Evolutionary conservation across 768 basidiomycete species (phyloP).

Genomic region (Calvatia gigantea): DNA sequence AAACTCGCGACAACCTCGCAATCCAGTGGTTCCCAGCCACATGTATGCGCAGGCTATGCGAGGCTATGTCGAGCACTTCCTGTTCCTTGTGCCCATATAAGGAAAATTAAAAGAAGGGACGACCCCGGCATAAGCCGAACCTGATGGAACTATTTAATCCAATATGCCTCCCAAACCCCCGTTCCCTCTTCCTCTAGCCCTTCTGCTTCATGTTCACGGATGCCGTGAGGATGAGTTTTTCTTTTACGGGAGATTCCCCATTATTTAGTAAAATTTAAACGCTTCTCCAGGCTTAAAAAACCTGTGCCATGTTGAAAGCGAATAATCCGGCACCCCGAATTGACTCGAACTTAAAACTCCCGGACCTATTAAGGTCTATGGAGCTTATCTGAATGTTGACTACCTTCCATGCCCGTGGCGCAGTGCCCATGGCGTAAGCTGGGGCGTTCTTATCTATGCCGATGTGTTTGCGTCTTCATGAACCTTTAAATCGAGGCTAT

Average conservation of each 20-base stretch:
- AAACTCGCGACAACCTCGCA: slow-evolving; percentile 21
- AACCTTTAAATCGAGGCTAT: not conserved
- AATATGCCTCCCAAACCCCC: slow-evolving; percentile 1
- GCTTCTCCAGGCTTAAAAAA: not conserved
- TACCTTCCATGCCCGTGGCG: slow-evolving; percentile 11
- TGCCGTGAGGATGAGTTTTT: not conserved
- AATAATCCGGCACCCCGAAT: not conserved
- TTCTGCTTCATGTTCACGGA: not conserved
- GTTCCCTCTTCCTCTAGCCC: slow-evolving; percentile 2
- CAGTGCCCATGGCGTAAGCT: not conserved
- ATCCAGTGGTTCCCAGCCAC: slow-evolving; percentile 8
- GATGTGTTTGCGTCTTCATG: not conserved
- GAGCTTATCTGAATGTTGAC: slow-evolving; percentile 5
- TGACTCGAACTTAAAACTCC: not conserved
- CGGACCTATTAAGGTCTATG: slow-evolving; percentile 1
- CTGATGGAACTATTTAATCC: slow-evolving; percentile 6
- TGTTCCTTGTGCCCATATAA: slow-evolving; percentile 20
- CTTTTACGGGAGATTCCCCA: not conserved
- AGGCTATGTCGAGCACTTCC: slow-evolving; percentile 7
- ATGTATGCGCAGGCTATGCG: not conserved
- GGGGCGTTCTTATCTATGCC: slow-evolving; percentile 1
- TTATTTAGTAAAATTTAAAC: not conserved
- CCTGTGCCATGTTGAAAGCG: not conserved
- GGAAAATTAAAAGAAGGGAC: slow-evolving; percentile 12
- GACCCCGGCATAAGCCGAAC: slow-evolving; percentile 3